Base-by-base conservation (phyloP, 2,329 filamentous ascomycete genomes). In the Myotisia sp. region DNA sequence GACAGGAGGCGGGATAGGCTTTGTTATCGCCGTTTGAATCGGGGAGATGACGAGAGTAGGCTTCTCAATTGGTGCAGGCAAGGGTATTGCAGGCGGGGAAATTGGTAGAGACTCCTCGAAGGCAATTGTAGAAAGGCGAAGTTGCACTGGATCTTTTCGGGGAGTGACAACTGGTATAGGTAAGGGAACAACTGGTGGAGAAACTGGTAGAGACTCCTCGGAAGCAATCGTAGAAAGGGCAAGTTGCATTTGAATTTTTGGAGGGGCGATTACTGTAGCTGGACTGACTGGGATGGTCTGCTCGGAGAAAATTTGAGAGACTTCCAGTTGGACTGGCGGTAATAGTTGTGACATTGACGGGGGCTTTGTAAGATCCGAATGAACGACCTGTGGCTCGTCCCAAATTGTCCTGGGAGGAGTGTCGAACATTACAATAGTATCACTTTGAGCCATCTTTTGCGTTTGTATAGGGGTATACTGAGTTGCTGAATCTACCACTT, bases 71-170 rank as follows among this genome's bases (percentile, higher is more conserved):
- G n/a, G n/a, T n/a, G n/a, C n/a, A n/a, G 8, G 22, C 8, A 12
- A n/a, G n/a, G n/a, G n/a, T n/a, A 35, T n/a, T n/a, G n/a, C 40
- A 18, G 57, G 55, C 2, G 74, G 72, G 4, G 44, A 40, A n/a
- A 51, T 41, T 21, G 59, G 62, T 10, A 37, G 24, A 6, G 55
- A 59, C 32, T 54, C 52, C 40, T 59, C 48, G 4, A 45, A 47
- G 18, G 48, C 38, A 24, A 60, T 49, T 4, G 41, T 40, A 2
- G 57, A 58, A 6, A 57, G 34, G 18, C 46, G 44, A 37, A 59
- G 37, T 18, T 54, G 41, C 18, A 22, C 20, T 8, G 24, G 22
- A 12, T 32, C 22, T 24, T 32, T 20, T 13, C 18, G 29, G 9
- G 29, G 29, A 16, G 29, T 32, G 20, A 23, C 22, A 24, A 22